Conservation (phyloP, 805 yeast species). For the Cyberlindnera lachancei region DNA sequence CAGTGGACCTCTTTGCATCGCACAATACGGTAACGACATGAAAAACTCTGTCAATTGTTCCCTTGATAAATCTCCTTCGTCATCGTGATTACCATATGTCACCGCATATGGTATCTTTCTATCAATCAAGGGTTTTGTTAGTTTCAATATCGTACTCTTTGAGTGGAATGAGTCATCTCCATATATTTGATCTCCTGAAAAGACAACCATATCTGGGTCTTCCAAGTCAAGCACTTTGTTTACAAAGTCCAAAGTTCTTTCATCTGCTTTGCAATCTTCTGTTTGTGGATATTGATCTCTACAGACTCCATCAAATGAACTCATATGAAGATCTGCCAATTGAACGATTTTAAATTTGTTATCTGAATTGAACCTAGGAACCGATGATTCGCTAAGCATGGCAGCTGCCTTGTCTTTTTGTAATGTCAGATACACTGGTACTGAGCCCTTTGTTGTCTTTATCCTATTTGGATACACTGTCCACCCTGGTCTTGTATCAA, state of each 20-base stretch:
- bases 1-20: constrained; percentile 55
- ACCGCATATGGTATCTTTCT: constrained; percentile 77
- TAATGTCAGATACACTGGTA: constrained; percentile 20
- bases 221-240: constrained; percentile 62
- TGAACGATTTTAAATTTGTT: constrained; percentile 74
- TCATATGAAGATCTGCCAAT: constrained; percentile 84
- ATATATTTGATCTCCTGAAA: constrained; percentile 88
- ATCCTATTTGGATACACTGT: constrained; percentile 14
- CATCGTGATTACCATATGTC: constrained; percentile 91
- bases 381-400: no score
- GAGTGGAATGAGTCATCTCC: constrained; percentile 79
- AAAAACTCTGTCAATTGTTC: constrained; percentile 52
- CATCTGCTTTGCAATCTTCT: constrained; percentile 62
- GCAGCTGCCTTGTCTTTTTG: no score
- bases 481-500: constrained; percentile 79
- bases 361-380: no score
- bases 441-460: constrained; percentile 3
- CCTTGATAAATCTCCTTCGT: constrained; percentile 66
- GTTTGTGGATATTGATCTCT: constrained; percentile 60
- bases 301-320: constrained; percentile 79
- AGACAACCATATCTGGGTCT: constrained; percentile 74
- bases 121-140: constrained; percentile 57
- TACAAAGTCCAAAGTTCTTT: constrained; percentile 50
- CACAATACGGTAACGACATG: constrained; percentile 56
- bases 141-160: constrained; percentile 74